These are phyloP conservation scores for Fusarium sp. DNA, from an alignment of 2,329 filamentous ascomycete species.

Conservation along the genomic window DNA sequence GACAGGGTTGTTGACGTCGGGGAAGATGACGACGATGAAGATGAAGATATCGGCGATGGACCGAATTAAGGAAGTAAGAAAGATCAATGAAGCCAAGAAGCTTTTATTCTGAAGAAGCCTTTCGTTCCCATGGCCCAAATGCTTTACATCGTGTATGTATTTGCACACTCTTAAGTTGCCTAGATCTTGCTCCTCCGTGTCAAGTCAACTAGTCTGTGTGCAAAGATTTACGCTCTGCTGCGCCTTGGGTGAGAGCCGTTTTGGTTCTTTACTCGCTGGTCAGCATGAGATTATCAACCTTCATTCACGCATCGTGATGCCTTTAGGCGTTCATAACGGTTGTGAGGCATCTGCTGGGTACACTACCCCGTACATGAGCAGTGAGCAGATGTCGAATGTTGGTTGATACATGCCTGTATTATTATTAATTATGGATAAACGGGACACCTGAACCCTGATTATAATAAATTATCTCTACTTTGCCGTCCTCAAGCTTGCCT, in stretches of 20 bases:
- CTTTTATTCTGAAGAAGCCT: slow-evolving; percentile 1
- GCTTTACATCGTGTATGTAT: slow-evolving; percentile 31
- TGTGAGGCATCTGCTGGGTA: slow-evolving; percentile 54
- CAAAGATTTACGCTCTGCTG: slow-evolving; percentile 75
- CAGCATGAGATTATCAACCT: slow-evolving; percentile 51
- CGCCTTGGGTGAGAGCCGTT: slow-evolving; percentile 62
- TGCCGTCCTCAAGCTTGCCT: not conserved
- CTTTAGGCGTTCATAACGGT: slow-evolving; percentile 46
- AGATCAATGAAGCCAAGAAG: slow-evolving; percentile 44
- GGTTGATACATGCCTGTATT: slow-evolving; percentile 49
- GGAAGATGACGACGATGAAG: slow-evolving; percentile 66
- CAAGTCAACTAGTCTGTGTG: slow-evolving; percentile 97
- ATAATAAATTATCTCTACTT: not conserved
- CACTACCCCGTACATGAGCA: slow-evolving; percentile 50
- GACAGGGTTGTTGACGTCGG: slow-evolving; percentile 88
- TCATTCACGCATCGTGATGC: slow-evolving; percentile 44
- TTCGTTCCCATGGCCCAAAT: not conserved
- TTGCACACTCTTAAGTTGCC: slow-evolving; percentile 99
- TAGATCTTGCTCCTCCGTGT: slow-evolving; percentile 79
- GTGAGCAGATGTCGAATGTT: slow-evolving; percentile 47
- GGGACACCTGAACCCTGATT: not conserved
- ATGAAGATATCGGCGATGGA: slow-evolving; percentile 62
- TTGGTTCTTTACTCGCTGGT: slow-evolving; percentile 57
- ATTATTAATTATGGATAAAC: not conserved
- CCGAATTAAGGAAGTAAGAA: slow-evolving; percentile 59